Evolutionary conservation across 2,329 filamentous ascomycete genomes (phyloP), one percentile per base, ranked within the genome.

Genomic region (Hypocrella siamensis): DNA sequence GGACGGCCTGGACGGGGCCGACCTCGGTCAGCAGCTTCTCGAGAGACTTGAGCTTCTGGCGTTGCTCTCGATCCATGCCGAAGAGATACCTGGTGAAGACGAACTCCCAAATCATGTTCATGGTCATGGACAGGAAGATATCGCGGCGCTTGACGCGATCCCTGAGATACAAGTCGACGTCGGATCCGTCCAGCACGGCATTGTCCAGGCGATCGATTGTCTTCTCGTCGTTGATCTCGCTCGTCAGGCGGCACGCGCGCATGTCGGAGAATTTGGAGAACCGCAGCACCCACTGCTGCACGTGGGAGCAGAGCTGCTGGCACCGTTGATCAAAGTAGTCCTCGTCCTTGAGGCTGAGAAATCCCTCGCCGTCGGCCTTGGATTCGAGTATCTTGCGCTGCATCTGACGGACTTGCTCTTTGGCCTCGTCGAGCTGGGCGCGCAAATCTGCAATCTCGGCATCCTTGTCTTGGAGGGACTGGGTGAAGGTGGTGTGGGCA

Each of bases 101-200:
- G 49, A 92, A 94, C 56, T 98, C 90, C 86, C 86, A 98, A 31
- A 98, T 77, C 85, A 98, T 94, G 38, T 81, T 90, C 86, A 96
- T 96, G 34, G 88, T 83, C 54, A 98, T 85, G 24, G 85, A 90
- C 84, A 96, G 94, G 66, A 98, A 94, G 36, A 96, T 77, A 52
- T 96, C 88, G 37, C 88, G 76, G 38, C 90, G 78, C 47, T 72
- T 77, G 33, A 94, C 79, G 25, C 92, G 81, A 52, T 98, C 88
- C 42, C 71, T 70, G 30, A 98, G 75, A 48, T 93, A 90, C 35
- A 66, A 63, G 54, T 96, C 85, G 40, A 93, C 85, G 49, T 96
- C 86, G 28, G 84, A 84, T 39, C 88, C 90, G 56, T 98, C 92
- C 17, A 98, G 69, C 33, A 98, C 76, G 38, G 84, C 75, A 54